Evolutionary conservation across 2,329 filamentous ascomycete species (phyloP), one percentile per base, ranked within the genome.

Genomic region (Fusarium sarcochroum): DNA sequence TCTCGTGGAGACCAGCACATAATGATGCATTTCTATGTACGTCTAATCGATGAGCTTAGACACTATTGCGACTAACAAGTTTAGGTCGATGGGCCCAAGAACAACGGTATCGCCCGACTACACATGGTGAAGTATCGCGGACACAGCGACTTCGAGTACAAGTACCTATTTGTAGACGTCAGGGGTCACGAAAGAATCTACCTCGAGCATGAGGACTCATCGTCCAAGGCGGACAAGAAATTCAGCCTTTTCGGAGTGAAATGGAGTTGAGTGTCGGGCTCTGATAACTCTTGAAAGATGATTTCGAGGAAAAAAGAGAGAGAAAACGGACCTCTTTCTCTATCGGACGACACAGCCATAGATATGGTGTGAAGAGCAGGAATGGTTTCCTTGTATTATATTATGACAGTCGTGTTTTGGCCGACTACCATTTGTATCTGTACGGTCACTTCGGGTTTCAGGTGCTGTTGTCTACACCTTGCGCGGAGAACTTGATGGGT

Each of bases 11-110:
- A 89, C 20, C 90, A 97, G 66, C 94, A 98, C 77, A 78, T 98
- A 66, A 82, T 89, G 67, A 93, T 98, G 87, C 90, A 93, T 71
- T 98, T 98, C 78, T 89, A 96, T 76, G 91, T 92, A 80, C 72
- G 88, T 77, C 30, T 1, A 18, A 18, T 6, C 7, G 17, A 14
- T 5, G 17, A 25, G 6, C 25, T n/a, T 2, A 14, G 15, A 5
- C 15, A 15, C 10, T 25, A 2, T 40, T 21, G 2, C 15, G 10
- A 20, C 62, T 74, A 45, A 73, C 38, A 45, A 18, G 4, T 7
- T 2, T 76, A 92, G 87, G 90, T 97, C 38, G 90, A 94, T 76
- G 95, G 95, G 0, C 90, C 92, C 4, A 82, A 87, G 34, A 92
- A 91, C 54, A 86, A 86, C 25, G 95, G 94, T 15, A 84, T 90